Base-by-base conservation (phyloP, 164 flowering plant species). In the Macadamia integrifolia region DNA sequence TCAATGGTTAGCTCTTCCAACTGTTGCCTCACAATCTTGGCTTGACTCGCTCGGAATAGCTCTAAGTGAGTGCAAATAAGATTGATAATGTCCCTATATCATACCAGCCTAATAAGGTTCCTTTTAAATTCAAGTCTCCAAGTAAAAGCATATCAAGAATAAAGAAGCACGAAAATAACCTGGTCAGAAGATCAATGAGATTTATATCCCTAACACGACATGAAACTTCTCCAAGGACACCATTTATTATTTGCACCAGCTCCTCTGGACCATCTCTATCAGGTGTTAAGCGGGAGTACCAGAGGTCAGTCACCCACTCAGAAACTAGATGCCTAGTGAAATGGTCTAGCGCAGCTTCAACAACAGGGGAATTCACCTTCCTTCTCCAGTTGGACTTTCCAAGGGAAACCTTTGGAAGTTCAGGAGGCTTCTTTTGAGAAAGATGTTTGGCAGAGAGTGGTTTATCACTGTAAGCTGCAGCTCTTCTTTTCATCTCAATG, bases 231-330 rank as follows among this genome's bases (percentile, higher is more conserved):
- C 93, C 99, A 71, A 92, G 76, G 49, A 87, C 93, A 53, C 84
- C 84, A 82, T 95, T 88, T 7, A 95, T 81, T 52, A 91, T 82
- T 66, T 80, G 82, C 64, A 88, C 88, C 70, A 95, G 78, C 81
- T 92, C 99, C 80, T 95, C 98, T 23, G 99, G 99, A 71, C 86
- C 98, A 73, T 92, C 86, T 71, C 66, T 86, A 79, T 95, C 98
- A 49, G 97, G 93, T 13, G 98, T 92, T 74, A 95, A 53, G 32
- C 88, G 88, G 50, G 91, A 86, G 68, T 95, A 95, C 99, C 99
- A 95, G 31, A 95, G 93, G 85, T 89, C 88, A 50, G 91, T 84
- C 72, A 95, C 88, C 94, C 91, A 95, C 79, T 95, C 99, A 15
- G 97, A 88, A 67, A 91, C 79, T 42, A 95, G 66, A 78, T 88